Evolutionary conservation across 768 basidiomycete species (phyloP).

Genomic region (Xerocomus spinulosus): DNA sequence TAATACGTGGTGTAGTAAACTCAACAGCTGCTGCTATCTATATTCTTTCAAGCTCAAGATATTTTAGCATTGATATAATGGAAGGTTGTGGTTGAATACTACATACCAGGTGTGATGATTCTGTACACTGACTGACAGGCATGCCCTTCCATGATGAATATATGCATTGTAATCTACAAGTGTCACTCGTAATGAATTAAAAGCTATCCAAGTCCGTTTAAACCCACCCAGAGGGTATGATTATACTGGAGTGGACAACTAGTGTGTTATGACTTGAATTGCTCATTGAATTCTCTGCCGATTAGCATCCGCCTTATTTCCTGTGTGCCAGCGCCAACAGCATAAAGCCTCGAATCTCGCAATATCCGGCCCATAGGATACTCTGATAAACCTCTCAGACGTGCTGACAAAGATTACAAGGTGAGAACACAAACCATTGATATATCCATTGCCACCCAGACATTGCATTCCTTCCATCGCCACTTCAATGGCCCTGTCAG

Average conservation of each 20-base stretch:
- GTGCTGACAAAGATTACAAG: background rate
- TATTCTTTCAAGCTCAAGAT: too few relatives aligned
- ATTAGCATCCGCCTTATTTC: conserved; percentile 94
- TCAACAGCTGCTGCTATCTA: too few relatives aligned
- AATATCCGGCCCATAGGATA: conserved; percentile 87
- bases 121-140: too few relatives aligned
- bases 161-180: background rate
- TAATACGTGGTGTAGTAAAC: background rate
- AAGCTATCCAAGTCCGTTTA: too few relatives aligned
- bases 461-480: conserved; percentile 91
- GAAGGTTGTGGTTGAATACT: too few relatives aligned
- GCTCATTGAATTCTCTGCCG: conserved; percentile 85
- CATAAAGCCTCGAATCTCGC: conserved; percentile 83
- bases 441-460: conserved; percentile 92
- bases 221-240: too few relatives aligned
- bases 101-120: too few relatives aligned
- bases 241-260: too few relatives aligned
- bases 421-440: conserved; percentile 59
- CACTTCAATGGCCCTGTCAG: conserved; percentile 88
- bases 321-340: conserved; percentile 95
- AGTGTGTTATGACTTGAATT: conserved; percentile 41
- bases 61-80: too few relatives aligned
- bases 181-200: too few relatives aligned
- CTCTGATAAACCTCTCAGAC: conserved; percentile 43
- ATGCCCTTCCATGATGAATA: background rate